Conservation (phyloP, 441 rosid genomes). For the Hura crepitans region DNA sequence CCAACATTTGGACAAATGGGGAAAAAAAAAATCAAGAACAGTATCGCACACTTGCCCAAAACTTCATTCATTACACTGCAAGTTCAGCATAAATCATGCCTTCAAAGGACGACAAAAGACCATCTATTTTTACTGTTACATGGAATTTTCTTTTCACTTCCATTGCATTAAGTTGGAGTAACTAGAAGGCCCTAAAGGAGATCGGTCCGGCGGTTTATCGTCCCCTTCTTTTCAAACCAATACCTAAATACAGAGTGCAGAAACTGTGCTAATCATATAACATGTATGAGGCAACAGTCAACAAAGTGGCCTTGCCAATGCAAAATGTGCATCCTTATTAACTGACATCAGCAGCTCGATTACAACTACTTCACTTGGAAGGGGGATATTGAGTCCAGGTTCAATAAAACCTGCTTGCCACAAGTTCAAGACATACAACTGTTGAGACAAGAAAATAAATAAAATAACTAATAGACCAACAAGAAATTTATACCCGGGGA, state of each 20-base stretch:
- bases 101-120: background rate
- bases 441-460: conserved; percentile 7
- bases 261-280: background rate
- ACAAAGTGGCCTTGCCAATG: conserved; percentile 55
- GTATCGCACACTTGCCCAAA: background rate
- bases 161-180: background rate
- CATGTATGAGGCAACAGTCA: conserved; percentile 8
- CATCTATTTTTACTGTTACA: background rate
- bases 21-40: too few relatives aligned
- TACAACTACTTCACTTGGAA: conserved; percentile 42
- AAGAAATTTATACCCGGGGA: conserved; percentile 49
- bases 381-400: conserved; percentile 44
- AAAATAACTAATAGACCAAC: background rate
- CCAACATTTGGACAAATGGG: too few relatives aligned
- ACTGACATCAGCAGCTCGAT: conserved; percentile 66
- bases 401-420: conserved; percentile 52
- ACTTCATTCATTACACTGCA: background rate
- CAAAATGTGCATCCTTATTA: conserved; percentile 47
- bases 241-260: background rate
- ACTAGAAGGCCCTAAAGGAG: background rate
- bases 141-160: background rate
- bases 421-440: conserved; percentile 6
- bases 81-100: background rate
- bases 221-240: background rate
- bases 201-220: background rate